Conservation (phyloP, 345 rosid genomes). For the Abelmoschus esculentus region DNA sequence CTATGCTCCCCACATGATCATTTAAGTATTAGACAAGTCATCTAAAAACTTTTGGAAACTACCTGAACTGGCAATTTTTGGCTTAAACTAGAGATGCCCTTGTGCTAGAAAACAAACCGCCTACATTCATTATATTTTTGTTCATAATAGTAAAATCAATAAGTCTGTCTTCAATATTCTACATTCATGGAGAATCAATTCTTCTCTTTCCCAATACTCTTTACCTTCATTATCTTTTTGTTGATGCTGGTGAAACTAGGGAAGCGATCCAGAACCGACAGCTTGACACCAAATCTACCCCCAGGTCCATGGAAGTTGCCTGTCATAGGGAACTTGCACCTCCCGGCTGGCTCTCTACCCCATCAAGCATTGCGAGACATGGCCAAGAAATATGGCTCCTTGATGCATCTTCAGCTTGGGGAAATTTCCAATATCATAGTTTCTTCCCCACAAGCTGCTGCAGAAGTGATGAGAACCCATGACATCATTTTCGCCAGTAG, state of each 20-base stretch:
- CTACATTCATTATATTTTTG: background rate
- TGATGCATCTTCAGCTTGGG: conserved; percentile 34
- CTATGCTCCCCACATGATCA: too few species aligned
- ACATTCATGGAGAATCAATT: background rate
- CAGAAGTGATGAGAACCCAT: conserved; percentile 27
- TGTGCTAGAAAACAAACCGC: background rate
- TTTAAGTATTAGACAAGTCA: conserved; percentile 5
- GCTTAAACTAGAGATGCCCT: background rate
- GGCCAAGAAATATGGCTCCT: conserved; percentile 26
- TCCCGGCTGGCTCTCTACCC: conserved; percentile 16
- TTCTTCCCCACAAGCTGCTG: conserved; percentile 23
- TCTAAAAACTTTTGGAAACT: background rate
- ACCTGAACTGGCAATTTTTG: background rate
- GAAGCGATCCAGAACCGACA: background rate
- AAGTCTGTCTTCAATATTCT: background rate
- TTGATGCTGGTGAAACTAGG: background rate
- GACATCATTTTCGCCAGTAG: conserved; percentile 27
- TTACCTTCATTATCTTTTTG: background rate
- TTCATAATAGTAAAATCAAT: background rate
- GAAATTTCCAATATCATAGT: conserved; percentile 18
- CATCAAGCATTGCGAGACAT: conserved; percentile 21
- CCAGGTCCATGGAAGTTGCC: conserved; percentile 36
- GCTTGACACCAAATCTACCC: conserved; percentile 13
- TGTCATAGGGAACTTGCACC: conserved; percentile 30
- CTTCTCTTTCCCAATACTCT: background rate